A percentile compares a stretch with the other conserved stretches of the same genome.
Evolutionary conservation across 768 basidiomycete species (phyloP).

Genomic region (Collybia mongolica): DNA sequence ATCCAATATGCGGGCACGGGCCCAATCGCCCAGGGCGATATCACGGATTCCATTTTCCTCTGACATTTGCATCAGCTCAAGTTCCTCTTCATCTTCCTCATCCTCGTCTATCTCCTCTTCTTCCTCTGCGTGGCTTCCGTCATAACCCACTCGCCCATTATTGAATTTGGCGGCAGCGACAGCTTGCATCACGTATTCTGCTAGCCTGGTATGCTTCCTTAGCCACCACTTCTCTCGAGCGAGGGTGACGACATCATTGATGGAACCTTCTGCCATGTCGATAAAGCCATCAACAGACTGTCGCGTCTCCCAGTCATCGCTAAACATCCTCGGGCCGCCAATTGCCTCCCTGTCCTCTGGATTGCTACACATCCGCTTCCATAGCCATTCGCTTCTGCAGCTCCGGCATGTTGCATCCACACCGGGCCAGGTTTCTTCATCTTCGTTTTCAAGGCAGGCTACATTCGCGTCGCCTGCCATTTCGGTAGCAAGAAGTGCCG

Average conservation of each 20-base stretch:
- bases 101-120: constrained; percentile 36
- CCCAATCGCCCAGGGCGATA: constrained; percentile 72
- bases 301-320: constrained; percentile 65
- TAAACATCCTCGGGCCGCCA: constrained; percentile 39
- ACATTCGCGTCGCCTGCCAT: constrained; percentile 28
- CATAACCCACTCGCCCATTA: constrained; percentile 18
- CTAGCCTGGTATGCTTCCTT: constrained; percentile 58
- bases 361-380: constrained; percentile 50
- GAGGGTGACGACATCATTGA: constrained; percentile 56
- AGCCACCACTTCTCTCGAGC: constrained; percentile 76
- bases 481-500: constrained; percentile 9
- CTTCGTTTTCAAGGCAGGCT: constrained; percentile 67
- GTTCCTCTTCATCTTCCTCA: constrained; percentile 44
- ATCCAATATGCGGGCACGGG: constrained; percentile 66
- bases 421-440: constrained; percentile 64
- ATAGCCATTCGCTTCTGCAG: constrained; percentile 68
- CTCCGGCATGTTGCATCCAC: constrained; percentile 66
- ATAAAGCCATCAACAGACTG: constrained; percentile 70
- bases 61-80: constrained; percentile 38
- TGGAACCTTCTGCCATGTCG: constrained; percentile 69
- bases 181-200: constrained; percentile 66
- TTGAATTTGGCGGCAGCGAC: constrained; percentile 56
- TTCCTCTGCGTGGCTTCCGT: constrained; percentile 16
- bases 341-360: constrained; percentile 56
- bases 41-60: constrained; percentile 43